Conservation (phyloP, 148 eudicot genomes). For the Suaeda aralocaspica region DNA sequence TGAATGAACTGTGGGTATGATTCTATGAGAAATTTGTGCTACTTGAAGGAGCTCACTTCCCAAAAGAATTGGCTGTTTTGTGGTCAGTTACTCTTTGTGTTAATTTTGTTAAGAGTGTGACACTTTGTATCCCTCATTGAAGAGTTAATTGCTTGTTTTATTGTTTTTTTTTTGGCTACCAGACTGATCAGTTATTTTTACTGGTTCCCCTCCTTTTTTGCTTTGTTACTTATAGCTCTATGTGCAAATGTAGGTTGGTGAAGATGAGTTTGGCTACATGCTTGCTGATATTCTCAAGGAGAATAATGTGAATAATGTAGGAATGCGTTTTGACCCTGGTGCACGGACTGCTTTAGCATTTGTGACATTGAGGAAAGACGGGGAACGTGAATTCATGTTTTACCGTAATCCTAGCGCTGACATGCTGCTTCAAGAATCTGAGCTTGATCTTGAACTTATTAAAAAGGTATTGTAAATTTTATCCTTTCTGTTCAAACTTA, state of each 20-base stretch:
- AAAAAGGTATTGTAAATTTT: constrained; percentile 50
- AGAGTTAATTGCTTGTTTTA: background rate
- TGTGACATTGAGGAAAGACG: constrained; percentile 83
- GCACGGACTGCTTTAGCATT: constrained; percentile 99
- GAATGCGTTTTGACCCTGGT: constrained; percentile 94
- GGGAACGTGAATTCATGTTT: constrained; percentile 99
- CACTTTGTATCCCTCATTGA: background rate
- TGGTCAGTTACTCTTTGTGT: too few species aligned
- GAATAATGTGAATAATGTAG: constrained; percentile 83
- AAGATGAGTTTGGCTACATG: constrained; percentile 99
- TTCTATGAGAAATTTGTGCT: too few species aligned
- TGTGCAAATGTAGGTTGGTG: constrained; percentile 69
- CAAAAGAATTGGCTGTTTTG: too few species aligned
- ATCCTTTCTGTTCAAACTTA: background rate
- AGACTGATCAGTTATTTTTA: too few species aligned
- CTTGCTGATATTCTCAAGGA: constrained; percentile 85
- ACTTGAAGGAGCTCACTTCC: too few species aligned
- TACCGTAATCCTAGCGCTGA: constrained; percentile 99
- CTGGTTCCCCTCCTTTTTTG: background rate
- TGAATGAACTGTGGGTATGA: too few species aligned
- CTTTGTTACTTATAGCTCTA: constrained; percentile 7
- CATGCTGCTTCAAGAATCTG: constrained; percentile 87
- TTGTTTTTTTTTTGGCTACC: too few species aligned
- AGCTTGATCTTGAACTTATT: constrained; percentile 82
- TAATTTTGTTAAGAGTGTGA: too few species aligned